These are phyloP conservation scores for Cladophialophora chaetospira DNA, from an alignment of 2,329 filamentous ascomycete genomes.

Conservation along the genomic window DNA sequence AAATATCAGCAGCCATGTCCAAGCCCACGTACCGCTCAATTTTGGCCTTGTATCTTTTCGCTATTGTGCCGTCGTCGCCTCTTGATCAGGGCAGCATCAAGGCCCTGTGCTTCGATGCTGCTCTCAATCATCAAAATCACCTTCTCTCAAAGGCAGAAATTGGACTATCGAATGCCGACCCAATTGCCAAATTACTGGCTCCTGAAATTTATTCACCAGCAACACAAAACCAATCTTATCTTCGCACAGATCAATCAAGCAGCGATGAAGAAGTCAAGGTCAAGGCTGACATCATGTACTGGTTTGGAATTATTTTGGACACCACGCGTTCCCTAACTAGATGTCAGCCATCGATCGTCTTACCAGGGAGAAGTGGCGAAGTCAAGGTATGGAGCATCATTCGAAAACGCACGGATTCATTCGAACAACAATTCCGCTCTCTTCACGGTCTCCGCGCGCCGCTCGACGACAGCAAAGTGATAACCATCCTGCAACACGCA, in stretches of 20 bases:
- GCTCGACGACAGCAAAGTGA: neutral
- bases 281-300: neutral
- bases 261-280: neutral
- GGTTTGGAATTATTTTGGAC: slow-evolving; percentile 11
- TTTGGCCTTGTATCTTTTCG: slow-evolving; percentile 11
- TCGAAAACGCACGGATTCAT: neutral
- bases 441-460: neutral
- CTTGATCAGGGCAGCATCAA: neutral
- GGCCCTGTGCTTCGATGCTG: slow-evolving; percentile 2
- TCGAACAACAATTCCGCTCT: neutral
- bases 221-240: neutral
- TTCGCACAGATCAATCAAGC: neutral
- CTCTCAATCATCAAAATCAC: slow-evolving; percentile 5
- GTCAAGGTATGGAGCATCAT: neutral
- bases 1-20: neutral
- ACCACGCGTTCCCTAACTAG: slow-evolving; percentile 3
- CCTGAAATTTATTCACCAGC: neutral
- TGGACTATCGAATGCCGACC: neutral
- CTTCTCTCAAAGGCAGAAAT: neutral
- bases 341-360: slow-evolving; percentile 5
- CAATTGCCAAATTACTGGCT: neutral
- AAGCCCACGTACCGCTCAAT: slow-evolving; percentile 14
- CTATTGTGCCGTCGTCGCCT: neutral
- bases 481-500: slow-evolving; percentile 7
- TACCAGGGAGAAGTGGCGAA: neutral